These are phyloP conservation scores for Akanthomyces uredinophilus DNA, from an alignment of 2,329 filamentous ascomycete species.

Conservation along the genomic window DNA sequence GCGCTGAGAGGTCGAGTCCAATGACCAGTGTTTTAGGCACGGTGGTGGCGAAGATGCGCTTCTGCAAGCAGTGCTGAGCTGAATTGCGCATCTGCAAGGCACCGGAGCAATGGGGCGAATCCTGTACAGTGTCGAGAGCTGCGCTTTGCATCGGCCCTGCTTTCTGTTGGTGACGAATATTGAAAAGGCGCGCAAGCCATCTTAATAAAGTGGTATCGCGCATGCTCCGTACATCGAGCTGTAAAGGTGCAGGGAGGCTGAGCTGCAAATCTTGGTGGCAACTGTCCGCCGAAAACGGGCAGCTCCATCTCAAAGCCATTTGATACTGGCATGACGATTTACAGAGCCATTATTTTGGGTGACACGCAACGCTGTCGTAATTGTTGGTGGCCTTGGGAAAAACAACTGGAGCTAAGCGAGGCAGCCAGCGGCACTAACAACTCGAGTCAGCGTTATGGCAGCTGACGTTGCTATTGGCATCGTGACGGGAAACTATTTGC, in stretches of 20 bases:
- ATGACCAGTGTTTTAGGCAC: not conserved
- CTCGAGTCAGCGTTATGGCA: conserved; percentile 2
- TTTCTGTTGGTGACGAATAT: not conserved
- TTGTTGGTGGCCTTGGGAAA: not conserved
- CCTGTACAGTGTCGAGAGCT: not conserved
- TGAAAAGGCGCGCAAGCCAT: not conserved
- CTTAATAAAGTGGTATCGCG: not conserved
- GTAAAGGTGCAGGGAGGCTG: not conserved
- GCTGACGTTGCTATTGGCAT: not conserved
- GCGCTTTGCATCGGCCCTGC: not conserved
- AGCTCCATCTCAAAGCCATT: not conserved
- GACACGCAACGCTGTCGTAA: not conserved
- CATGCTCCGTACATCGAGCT: not conserved
- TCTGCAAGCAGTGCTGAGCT: not conserved
- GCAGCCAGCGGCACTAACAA: not conserved
- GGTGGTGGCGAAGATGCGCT: conserved; percentile 5
- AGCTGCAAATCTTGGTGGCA: not conserved
- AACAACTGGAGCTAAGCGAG: not conserved
- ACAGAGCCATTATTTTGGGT: not conserved
- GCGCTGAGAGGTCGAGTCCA: not conserved
- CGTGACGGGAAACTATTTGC: not conserved
- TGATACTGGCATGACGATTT: not conserved
- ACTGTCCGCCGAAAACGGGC: not conserved
- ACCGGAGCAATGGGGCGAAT: not conserved
- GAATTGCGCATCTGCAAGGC: not conserved